Base-by-base conservation (phyloP, 2,329 filamentous ascomycete genomes). In the Bipolaris victoriae region DNA sequence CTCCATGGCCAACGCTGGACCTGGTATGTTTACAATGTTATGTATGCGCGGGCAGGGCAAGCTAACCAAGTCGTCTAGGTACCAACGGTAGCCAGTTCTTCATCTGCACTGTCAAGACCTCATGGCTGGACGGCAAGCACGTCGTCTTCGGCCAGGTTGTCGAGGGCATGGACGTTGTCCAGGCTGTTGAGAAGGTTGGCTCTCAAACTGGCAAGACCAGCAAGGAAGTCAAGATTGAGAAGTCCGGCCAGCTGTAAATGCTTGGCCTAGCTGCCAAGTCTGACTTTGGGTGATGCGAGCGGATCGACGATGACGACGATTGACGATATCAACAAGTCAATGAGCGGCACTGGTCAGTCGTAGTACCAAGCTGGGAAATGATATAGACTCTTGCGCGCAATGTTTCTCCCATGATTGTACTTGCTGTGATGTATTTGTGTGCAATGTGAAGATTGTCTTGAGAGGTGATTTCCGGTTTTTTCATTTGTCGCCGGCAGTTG, bases 61-160 rank as follows among this genome's bases (percentile, higher is more conserved):
- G 49, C 37, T 33, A 22, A 49, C 26, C 47, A 45, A 15, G 7
- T 4, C 6, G 7, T 1, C 6, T 39, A 31, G 87, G 88, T 70
- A 97, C 95, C 78, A 99, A 99, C 77, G 95, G 94, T 74, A 96
- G 91, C 55, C 94, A 98, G 76, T 98, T 98, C 85, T 98, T 98
- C 85, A 83, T 98, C 71, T 98, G 95, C 57, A 98, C 95, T 20
- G 91, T 96, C 49, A 84, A 89, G 41, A 98, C 95, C 15, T 92
- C 92, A 41, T 88, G 86, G 86, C 83, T 94, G 70, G 86, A 94
- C 77, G 86, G 86, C 74, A 89, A 89, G 78, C 90, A 94, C 84
- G 90, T 92, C 79, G 90, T 92, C 75, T 92, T 92, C 81, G 91
- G 91, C 76, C 82, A 90, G 82, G 89, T 92, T 49, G 45, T 61